These are phyloP conservation scores for Tephrocybe sp. DNA, from an alignment of 768 basidiomycete genomes.

Conservation along the genomic window DNA sequence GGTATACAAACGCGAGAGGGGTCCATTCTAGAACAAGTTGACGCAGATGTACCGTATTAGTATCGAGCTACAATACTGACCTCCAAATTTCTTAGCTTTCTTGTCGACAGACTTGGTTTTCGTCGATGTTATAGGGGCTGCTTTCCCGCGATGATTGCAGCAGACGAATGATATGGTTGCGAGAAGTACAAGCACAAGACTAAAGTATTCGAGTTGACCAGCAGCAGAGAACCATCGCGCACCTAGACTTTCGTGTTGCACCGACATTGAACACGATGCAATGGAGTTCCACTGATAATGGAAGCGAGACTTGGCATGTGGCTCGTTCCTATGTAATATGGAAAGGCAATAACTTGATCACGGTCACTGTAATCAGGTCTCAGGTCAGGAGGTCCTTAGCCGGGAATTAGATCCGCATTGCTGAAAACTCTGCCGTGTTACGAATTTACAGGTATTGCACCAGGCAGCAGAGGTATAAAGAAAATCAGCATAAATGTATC, in stretches of 20 bases:
- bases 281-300: neutral
- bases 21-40: slow-evolving; percentile 43
- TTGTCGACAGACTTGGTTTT: neutral
- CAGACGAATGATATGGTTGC: neutral
- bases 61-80: neutral
- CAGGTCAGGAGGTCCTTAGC: too few species aligned
- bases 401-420: too few species aligned
- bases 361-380: neutral
- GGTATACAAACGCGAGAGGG: slow-evolving; percentile 49
- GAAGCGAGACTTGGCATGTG: neutral
- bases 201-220: neutral
- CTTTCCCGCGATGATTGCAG: neutral
- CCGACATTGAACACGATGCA: neutral
- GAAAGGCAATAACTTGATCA: neutral
- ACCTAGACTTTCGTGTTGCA: neutral
- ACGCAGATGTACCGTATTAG: neutral
- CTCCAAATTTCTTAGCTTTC: slow-evolving; percentile 10
- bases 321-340: too few species aligned
- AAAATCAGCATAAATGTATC: too few species aligned
- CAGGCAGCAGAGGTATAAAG: too few species aligned
- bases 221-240: neutral
- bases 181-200: slow-evolving; percentile 1
- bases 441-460: too few species aligned
- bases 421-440: too few species aligned
- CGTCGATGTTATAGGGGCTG: neutral